These are phyloP conservation scores for Ramaria sp. DNA, from an alignment of 768 basidiomycete genomes.

Conservation along the genomic window DNA sequence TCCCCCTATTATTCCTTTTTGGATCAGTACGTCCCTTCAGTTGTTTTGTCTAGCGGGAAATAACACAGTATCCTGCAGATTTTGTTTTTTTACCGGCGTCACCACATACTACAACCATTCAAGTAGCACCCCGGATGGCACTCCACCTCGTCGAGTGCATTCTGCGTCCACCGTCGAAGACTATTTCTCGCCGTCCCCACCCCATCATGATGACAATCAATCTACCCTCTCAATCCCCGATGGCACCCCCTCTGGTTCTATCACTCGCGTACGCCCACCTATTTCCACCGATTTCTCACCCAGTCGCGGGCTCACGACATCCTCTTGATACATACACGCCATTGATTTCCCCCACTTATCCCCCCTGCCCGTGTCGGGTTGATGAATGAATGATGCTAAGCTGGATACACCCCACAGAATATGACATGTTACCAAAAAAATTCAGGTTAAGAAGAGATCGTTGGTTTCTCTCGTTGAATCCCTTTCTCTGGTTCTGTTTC, in stretches of 20 bases:
- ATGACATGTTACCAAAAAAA: too few species aligned
- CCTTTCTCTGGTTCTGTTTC: neutral
- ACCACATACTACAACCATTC: slow-evolving; percentile 25
- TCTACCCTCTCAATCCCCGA: neutral
- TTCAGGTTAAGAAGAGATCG: too few species aligned
- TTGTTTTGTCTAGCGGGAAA: neutral
- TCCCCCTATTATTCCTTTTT: slow-evolving; percentile 45
- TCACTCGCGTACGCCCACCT: neutral
- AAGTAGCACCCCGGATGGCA: slow-evolving; percentile 13
- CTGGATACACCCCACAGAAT: too few species aligned
- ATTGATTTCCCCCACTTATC: too few species aligned
- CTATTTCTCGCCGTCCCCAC: slow-evolving; percentile 22
- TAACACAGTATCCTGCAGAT: slow-evolving; percentile 30
- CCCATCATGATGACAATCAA: neutral
- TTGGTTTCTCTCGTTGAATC: too few species aligned
- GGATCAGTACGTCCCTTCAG: slow-evolving; percentile 39
- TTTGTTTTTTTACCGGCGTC: slow-evolving; percentile 72
- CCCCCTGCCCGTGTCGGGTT: too few species aligned
- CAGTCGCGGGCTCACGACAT: too few species aligned
- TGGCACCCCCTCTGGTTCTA: neutral
- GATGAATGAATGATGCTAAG: too few species aligned
- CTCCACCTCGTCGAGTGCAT: slow-evolving; percentile 24
- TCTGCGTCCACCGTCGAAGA: slow-evolving; percentile 49
- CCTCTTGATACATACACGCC: too few species aligned
- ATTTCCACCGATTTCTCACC: neutral